Evolutionary conservation across 768 basidiomycete genomes (phyloP).

Genomic region (Mycena belliarum): DNA sequence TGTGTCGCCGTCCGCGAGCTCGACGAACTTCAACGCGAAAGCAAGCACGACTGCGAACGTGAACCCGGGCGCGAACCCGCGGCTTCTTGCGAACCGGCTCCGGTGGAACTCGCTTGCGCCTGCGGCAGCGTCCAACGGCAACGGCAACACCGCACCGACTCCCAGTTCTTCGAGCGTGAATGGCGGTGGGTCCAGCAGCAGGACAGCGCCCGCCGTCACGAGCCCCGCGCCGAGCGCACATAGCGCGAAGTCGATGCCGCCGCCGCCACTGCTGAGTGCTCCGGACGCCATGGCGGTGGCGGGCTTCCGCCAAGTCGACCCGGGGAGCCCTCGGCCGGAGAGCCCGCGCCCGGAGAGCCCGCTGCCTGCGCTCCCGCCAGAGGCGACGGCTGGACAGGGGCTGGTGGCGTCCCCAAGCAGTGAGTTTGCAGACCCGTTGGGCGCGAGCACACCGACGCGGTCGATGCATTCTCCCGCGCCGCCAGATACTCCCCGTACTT

Average conservation of each 20-base stretch:
- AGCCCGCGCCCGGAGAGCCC: slow-evolving; percentile 21
- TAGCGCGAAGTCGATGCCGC: slow-evolving; percentile 13
- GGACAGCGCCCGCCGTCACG: slow-evolving; percentile 2
- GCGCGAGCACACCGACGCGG: slow-evolving; percentile 14
- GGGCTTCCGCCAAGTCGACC: not conserved
- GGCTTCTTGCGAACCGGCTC: slow-evolving; percentile 38
- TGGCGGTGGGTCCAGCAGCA: slow-evolving; percentile 9
- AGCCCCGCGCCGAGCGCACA: slow-evolving; percentile 16
- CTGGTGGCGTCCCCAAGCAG: not conserved
- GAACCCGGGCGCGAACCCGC: slow-evolving; percentile 43
- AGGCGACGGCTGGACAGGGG: slow-evolving; percentile 8
- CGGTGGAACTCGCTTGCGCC: slow-evolving; percentile 22
- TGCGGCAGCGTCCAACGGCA: no score
- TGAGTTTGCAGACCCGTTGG: slow-evolving; percentile 18
- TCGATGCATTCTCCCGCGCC: not conserved
- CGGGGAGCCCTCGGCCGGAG: not conserved
- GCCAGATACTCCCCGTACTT: slow-evolving; percentile 9
- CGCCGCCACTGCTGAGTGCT: slow-evolving; percentile 11
- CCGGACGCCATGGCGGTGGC: not conserved
- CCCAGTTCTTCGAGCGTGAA: slow-evolving; percentile 17
- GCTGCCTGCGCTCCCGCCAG: slow-evolving; percentile 21
- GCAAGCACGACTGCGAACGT: slow-evolving; percentile 3
- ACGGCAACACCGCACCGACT: slow-evolving; percentile 1
- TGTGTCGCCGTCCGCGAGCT: slow-evolving; percentile 22
- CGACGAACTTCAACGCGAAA: slow-evolving; percentile 17